Percentiles rank a stretch among this genome's conserved stretches.
phyloP scores from a whole-genome alignment of 768 basidiomycete genomes.

The Trametes villosa region DNA sequence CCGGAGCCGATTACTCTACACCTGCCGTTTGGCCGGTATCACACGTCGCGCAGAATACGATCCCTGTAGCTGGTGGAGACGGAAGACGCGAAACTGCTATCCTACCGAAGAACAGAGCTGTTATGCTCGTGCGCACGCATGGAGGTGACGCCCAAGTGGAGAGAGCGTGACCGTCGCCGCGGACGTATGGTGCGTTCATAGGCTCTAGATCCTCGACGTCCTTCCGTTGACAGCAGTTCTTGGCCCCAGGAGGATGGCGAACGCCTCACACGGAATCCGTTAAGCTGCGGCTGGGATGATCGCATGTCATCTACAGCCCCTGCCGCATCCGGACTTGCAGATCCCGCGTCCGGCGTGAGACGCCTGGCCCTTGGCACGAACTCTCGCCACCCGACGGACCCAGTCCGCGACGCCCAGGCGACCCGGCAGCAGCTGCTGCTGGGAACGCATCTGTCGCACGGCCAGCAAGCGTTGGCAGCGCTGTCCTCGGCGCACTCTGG shows the following conservation, averaged over 20 bases:
- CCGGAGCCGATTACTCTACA: background rate
- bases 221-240: background rate
- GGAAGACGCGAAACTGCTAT: background rate
- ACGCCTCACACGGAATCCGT: background rate
- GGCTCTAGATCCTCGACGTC: background rate
- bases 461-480: background rate
- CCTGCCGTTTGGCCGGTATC: background rate
- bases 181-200: background rate
- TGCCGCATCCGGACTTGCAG: background rate
- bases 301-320: background rate
- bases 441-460: background rate
- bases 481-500: background rate
- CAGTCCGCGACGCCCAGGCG: background rate
- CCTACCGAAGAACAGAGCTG: background rate
- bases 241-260: background rate
- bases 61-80: background rate
- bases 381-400: slow-evolving; percentile 8
- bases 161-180: background rate
- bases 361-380: slow-evolving; percentile 11
- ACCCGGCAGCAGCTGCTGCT: background rate
- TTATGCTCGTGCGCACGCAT: background rate
- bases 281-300: background rate
- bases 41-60: background rate
- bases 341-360: slow-evolving; percentile 8
- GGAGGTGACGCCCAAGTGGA: no score